Percentiles rank a stretch among this genome's conserved stretches.
Conservation (phyloP, 2,329 filamentous ascomycete species). For the Ophiostoma novo-ulmi region DNA sequence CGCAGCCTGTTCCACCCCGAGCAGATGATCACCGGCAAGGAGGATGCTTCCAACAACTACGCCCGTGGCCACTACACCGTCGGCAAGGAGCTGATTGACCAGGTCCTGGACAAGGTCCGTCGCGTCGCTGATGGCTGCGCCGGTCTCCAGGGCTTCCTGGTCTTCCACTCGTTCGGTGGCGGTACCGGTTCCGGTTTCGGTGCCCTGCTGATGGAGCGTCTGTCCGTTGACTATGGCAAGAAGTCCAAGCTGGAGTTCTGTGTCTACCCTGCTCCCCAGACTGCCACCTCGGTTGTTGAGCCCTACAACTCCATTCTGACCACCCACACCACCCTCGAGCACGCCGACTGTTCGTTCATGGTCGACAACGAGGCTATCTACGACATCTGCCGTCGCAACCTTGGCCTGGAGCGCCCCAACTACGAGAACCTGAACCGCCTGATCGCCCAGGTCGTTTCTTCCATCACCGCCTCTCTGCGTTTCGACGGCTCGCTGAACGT, state of each 20-base stretch:
- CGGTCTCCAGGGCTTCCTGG: constrained; percentile 96
- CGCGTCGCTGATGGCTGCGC: constrained; percentile 97
- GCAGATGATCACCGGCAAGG: constrained; percentile 99
- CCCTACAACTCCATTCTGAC: constrained; percentile 99
- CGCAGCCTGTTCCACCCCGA: constrained; percentile 97
- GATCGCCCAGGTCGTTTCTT: constrained; percentile 97
- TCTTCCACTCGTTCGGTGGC: constrained; percentile 99
- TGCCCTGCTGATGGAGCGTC: constrained; percentile 96
- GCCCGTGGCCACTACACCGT: constrained; percentile 99
- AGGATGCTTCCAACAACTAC: constrained; percentile 99
- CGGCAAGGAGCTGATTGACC: constrained; percentile 98
- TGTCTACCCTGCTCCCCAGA: constrained; percentile 96
- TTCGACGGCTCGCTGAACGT: constrained; percentile 99
- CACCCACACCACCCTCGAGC: constrained; percentile 97
- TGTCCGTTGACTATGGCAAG: constrained; percentile 99
- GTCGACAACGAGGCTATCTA: constrained; percentile 99
- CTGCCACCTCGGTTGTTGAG: constrained; percentile 95
- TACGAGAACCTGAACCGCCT: constrained; percentile 99
- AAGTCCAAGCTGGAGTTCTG: constrained; percentile 99
- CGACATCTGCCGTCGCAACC: constrained; percentile 97
- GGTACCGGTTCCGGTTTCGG: constrained; percentile 98
- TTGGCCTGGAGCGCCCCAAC: constrained; percentile 94
- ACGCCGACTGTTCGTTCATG: constrained; percentile 99
- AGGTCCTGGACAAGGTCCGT: constrained; percentile 95
- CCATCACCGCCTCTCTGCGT: constrained; percentile 95